A percentile compares a stretch with the other conserved stretches of the same genome.
Evolutionary conservation across 306 rosid genomes (phyloP).

Genomic region (Quercus engelmannii): DNA sequence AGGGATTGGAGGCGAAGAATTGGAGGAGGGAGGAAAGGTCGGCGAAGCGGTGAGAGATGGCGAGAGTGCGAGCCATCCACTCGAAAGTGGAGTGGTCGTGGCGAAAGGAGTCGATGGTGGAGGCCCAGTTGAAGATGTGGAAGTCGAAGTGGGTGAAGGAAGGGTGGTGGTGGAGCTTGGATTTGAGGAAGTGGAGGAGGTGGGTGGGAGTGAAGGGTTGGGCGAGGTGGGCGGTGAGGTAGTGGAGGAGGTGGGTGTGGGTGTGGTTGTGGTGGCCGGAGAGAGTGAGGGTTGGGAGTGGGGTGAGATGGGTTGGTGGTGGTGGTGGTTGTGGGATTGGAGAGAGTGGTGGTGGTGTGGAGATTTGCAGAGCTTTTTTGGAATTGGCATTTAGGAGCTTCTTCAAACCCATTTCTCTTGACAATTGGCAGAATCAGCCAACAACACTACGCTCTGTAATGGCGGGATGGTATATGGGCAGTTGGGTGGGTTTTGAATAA

Average conservation of each 20-base stretch:
- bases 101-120: constrained; percentile 72
- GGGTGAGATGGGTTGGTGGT: constrained; percentile 21
- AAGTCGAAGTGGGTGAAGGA: constrained; percentile 68
- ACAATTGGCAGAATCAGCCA: background rate
- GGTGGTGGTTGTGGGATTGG: constrained; percentile 54
- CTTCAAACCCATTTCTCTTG: constrained; percentile 28
- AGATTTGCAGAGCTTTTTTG: constrained; percentile 14
- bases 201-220: constrained; percentile 53
- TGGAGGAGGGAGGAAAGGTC: constrained; percentile 57
- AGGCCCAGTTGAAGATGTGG: constrained; percentile 82
- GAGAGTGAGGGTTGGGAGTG: constrained; percentile 43
- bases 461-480: too few relatives aligned
- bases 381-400: constrained; percentile 42
- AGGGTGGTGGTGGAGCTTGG: constrained; percentile 81
- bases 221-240: constrained; percentile 51
- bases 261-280: constrained; percentile 39
- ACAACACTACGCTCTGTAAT: too few relatives aligned
- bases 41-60: constrained; percentile 45
- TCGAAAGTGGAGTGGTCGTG: constrained; percentile 69
- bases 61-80: constrained; percentile 79
- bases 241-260: constrained; percentile 50
- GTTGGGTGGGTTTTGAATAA: too few relatives aligned
- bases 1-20: constrained; percentile 54
- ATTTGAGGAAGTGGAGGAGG: constrained; percentile 72
- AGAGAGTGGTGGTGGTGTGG: constrained; percentile 17